Conservation (phyloP, 106 monocot genomes). For the Alisma plantagoaquatica region DNA sequence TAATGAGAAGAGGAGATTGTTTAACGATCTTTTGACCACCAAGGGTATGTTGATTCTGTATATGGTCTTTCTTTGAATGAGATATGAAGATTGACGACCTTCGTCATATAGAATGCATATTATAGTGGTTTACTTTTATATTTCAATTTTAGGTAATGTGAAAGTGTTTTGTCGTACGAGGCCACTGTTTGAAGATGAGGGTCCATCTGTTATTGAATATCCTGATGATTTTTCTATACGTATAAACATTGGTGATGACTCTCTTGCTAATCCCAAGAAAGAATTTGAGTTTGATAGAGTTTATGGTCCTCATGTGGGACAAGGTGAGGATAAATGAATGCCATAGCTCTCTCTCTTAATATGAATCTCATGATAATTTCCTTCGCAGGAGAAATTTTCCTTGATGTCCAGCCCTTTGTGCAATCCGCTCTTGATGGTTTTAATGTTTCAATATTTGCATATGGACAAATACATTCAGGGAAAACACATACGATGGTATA, state of each 20-base stretch:
- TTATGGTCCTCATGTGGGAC: constrained; percentile 96
- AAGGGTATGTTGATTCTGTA: constrained; percentile 38
- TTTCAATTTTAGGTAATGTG: constrained; percentile 61
- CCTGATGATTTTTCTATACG: constrained; percentile 88
- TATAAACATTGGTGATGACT: constrained; percentile 72
- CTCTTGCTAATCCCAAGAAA: constrained; percentile 67
- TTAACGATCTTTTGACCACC: constrained; percentile 80
- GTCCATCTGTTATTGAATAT: constrained; percentile 70
- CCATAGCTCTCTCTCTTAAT: neutral
- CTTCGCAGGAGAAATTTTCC: constrained; percentile 75
- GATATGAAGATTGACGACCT: neutral
- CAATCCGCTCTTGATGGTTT: constrained; percentile 95
- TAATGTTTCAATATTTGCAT: constrained; percentile 89
- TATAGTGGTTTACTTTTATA: neutral
- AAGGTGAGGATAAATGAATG: constrained; percentile 33
- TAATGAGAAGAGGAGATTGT: constrained; percentile 81
- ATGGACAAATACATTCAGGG: constrained; percentile 82
- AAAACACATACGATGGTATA: constrained; percentile 87
- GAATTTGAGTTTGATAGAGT: constrained; percentile 97
- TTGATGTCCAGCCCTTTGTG: constrained; percentile 79
- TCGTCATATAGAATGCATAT: neutral
- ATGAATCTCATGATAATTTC: neutral
- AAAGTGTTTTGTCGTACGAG: constrained; percentile 88
- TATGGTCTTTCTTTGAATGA: neutral
- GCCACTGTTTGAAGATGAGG: constrained; percentile 93